Percentiles rank a stretch among this genome's conserved stretches.
These are phyloP conservation scores for Nicotiana undulata DNA, from an alignment of 257 asterid genomes.

Conservation along the genomic window DNA sequence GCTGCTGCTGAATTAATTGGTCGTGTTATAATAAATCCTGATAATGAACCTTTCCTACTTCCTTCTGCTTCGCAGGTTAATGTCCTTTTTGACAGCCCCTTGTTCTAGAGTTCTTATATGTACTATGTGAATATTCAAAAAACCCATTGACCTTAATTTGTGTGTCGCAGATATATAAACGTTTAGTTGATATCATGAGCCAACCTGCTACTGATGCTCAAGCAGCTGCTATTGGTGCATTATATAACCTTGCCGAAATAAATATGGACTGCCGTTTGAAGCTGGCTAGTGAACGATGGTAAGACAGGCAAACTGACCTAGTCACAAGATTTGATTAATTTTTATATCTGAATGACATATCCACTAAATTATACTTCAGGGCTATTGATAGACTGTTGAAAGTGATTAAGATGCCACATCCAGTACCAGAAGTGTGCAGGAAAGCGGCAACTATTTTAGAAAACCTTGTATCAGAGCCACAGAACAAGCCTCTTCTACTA, in stretches of 20 bases:
- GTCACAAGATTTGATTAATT: not conserved
- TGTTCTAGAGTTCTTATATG: not conserved
- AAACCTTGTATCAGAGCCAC: conserved; percentile 94
- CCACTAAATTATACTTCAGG: conserved; percentile 36
- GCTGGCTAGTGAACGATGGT: conserved; percentile 96
- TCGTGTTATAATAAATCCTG: conserved; percentile 88
- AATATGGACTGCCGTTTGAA: conserved; percentile 89
- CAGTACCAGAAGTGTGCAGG: conserved; percentile 89
- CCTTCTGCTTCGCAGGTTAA: conserved; percentile 80
- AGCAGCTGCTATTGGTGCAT: conserved; percentile 93
- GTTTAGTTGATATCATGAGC: conserved; percentile 87
- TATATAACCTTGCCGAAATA: conserved; percentile 83
- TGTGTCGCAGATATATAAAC: conserved; percentile 56
- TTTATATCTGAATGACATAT: not conserved
- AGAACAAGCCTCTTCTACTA: conserved; percentile 70
- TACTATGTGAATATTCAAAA: not conserved
- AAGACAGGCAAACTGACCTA: conserved; percentile 2
- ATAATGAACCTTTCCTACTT: conserved; percentile 82
- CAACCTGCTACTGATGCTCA: conserved; percentile 83
- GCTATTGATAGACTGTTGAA: conserved; percentile 83
- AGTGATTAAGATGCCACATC: conserved; percentile 79
- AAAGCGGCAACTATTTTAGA: conserved; percentile 84
- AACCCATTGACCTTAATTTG: not conserved
- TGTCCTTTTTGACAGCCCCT: not conserved
- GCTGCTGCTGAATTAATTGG: conserved; percentile 93